phyloP scores from a whole-genome alignment of 495 filamentous ascomycete species.

The Astrocystis sublimbata region DNA sequence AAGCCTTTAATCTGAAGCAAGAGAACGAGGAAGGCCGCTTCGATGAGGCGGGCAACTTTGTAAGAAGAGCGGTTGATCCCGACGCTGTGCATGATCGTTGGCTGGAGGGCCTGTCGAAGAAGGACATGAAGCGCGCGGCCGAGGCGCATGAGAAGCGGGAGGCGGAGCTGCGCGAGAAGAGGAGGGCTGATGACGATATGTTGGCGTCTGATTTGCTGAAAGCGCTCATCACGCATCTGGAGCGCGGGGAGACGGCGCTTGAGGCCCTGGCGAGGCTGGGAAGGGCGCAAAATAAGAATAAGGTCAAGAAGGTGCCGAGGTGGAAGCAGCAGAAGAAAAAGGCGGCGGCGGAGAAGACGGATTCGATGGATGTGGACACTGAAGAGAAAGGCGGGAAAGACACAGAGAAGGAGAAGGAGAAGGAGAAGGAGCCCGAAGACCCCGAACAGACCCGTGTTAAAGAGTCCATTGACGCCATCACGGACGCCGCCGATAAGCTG shows the following conservation, averaged over 20 bases:
- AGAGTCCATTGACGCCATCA: constrained; percentile 76
- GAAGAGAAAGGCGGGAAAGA: constrained; percentile 34
- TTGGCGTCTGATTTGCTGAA: constrained; percentile 73
- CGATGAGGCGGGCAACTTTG: constrained; percentile 85
- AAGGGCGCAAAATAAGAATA: constrained; percentile 56
- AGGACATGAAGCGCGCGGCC: constrained; percentile 84
- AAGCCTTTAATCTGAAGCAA: constrained; percentile 90
- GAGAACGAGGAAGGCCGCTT: constrained; percentile 94
- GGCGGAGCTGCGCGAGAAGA: constrained; percentile 66
- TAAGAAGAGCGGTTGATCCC: constrained; percentile 85
- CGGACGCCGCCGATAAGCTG: constrained; percentile 83
- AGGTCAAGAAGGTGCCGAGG: constrained; percentile 65
- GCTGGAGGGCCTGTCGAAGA: constrained; percentile 89
- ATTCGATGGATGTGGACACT: constrained; percentile 72
- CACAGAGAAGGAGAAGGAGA: constrained; percentile 31
- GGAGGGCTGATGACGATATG: constrained; percentile 70
- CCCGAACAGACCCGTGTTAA: constrained; percentile 68
- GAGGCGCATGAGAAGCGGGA: constrained; percentile 88
- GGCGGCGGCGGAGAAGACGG: constrained; percentile 51
- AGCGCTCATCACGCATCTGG: constrained; percentile 68
- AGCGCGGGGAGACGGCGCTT: constrained; percentile 82
- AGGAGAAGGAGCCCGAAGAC: constrained; percentile 55
- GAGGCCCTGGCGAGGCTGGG: constrained; percentile 85
- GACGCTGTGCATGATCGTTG: constrained; percentile 90
- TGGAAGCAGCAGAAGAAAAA: constrained; percentile 61